These are phyloP conservation scores for Porcisia deanei DNA, from an alignment of 208 protist genomes.

Conservation along the genomic window DNA sequence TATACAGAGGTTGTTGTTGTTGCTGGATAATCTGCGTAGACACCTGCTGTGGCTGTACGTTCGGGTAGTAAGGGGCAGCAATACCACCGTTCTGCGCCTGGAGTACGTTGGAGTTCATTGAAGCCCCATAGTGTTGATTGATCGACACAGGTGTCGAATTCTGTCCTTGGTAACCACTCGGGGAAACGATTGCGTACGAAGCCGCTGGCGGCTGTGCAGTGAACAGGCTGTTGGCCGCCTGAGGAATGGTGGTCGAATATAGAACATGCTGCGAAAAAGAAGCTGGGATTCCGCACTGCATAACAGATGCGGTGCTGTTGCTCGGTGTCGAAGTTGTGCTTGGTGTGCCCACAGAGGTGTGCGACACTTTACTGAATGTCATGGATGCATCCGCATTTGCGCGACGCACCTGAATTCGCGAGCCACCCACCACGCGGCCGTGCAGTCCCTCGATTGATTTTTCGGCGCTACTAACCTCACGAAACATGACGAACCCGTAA, in stretches of 20 bases:
- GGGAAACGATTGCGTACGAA: constrained; percentile 12
- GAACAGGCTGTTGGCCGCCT: neutral
- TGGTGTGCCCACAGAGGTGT: neutral
- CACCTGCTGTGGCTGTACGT: constrained; percentile 14
- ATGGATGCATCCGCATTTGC: constrained; percentile 54
- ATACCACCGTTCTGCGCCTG: neutral
- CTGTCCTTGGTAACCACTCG: constrained; percentile 5
- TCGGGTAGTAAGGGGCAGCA: constrained; percentile 4
- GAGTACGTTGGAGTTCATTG: constrained; percentile 6
- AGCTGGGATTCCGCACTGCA: constrained; percentile 1
- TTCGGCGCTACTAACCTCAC: constrained; percentile 38
- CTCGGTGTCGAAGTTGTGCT: constrained; percentile 8
- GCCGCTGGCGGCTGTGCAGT: constrained; percentile 1
- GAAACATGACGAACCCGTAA: constrained; percentile 82
- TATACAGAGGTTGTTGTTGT: constrained; percentile 29
- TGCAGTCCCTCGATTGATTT: constrained; percentile 45
- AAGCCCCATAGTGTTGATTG: constrained; percentile 6
- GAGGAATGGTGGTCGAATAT: constrained; percentile 8
- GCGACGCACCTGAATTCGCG: constrained; percentile 71
- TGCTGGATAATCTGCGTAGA: constrained; percentile 1
- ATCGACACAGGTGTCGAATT: constrained; percentile 2
- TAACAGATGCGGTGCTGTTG: constrained; percentile 5
- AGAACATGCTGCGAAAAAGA: constrained; percentile 4
- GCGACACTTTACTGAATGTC: constrained; percentile 29
- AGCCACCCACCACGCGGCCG: constrained; percentile 45